A percentile compares a stretch with the other conserved stretches of the same genome.
Evolutionary conservation across 805 yeast genomes (phyloP).

Genomic region (Wickerhamiella musiphila): DNA sequence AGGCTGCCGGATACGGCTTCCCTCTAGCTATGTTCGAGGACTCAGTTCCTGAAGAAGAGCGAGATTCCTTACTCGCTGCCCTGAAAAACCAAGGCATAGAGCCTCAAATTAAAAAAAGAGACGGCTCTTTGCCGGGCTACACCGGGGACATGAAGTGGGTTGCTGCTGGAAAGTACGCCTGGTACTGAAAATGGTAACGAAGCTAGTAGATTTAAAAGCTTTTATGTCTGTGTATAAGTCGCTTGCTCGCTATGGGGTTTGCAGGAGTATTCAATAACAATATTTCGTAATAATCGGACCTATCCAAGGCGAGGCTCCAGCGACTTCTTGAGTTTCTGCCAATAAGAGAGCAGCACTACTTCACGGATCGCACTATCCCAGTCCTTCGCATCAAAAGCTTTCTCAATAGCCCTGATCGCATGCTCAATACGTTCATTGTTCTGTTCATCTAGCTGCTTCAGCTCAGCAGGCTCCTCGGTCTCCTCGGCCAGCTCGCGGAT

Average conservation of each 20-base stretch:
- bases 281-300: too few relatives aligned
- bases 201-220: too few relatives aligned
- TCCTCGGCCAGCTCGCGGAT: conserved; percentile 70
- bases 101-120: conserved; percentile 1
- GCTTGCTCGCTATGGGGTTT: too few relatives aligned
- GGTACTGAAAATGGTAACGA: too few relatives aligned
- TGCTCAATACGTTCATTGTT: conserved; percentile 39
- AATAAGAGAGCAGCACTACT: conserved; percentile 62
- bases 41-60: conserved; percentile 3
- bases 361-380: conserved; percentile 45
- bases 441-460: conserved; percentile 32
- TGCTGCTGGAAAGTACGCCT: conserved; percentile 8
- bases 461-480: conserved; percentile 40
- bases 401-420: conserved; percentile 29
- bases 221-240: too few relatives aligned
- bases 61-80: conserved; percentile 5
- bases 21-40: conserved; percentile 8
- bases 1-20: conserved; percentile 5
- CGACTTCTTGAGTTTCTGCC: conserved; percentile 61
- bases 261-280: too few relatives aligned
- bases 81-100: conserved; percentile 1
- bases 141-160: conserved; percentile 3
- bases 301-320: too few relatives aligned
- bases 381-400: conserved; percentile 30
- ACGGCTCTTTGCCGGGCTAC: conserved; percentile 7